phyloP scores from a whole-genome alignment of 345 rosid species.

The Aurinia saxatilis region DNA sequence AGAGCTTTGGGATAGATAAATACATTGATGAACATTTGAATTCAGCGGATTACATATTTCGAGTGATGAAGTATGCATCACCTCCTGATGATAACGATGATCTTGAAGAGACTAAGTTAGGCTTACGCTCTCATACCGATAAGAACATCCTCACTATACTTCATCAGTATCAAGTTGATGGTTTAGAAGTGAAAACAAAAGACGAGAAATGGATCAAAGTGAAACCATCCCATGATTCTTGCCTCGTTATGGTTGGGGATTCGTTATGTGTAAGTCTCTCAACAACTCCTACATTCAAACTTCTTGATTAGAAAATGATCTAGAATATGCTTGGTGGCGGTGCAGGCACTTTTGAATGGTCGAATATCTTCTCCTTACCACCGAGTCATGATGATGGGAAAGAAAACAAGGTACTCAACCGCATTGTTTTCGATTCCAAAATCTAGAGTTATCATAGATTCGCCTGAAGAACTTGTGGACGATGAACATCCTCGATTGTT shows the following conservation, averaged over 20 bases:
- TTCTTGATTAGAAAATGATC: background rate
- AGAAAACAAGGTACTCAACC: constrained; percentile 41
- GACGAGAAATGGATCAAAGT: constrained; percentile 39
- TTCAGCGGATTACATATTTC: constrained; percentile 21
- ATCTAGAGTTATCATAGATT: constrained; percentile 31
- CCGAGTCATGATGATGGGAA: constrained; percentile 54
- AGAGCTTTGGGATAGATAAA: constrained; percentile 43
- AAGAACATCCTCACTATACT: constrained; percentile 50
- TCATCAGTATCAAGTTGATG: constrained; percentile 50
- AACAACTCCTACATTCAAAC: background rate
- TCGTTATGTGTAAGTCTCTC: constrained; percentile 34
- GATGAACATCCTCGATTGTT: constrained; percentile 46
- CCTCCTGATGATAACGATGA: constrained; percentile 9
- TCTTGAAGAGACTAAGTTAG: constrained; percentile 35
- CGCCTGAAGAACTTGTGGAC: constrained; percentile 46
- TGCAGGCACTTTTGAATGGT: constrained; percentile 67
- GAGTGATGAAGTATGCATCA: constrained; percentile 15
- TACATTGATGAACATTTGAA: constrained; percentile 30
- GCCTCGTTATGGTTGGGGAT: constrained; percentile 43
- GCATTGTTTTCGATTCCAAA: constrained; percentile 51
- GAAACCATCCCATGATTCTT: constrained; percentile 43
- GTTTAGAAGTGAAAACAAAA: constrained; percentile 40
- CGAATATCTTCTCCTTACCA: constrained; percentile 43
- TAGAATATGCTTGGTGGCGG: background rate
- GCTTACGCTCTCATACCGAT: constrained; percentile 41